phyloP scores from a whole-genome alignment of 768 basidiomycete species.

The Dioszegia aurantiaca region DNA sequence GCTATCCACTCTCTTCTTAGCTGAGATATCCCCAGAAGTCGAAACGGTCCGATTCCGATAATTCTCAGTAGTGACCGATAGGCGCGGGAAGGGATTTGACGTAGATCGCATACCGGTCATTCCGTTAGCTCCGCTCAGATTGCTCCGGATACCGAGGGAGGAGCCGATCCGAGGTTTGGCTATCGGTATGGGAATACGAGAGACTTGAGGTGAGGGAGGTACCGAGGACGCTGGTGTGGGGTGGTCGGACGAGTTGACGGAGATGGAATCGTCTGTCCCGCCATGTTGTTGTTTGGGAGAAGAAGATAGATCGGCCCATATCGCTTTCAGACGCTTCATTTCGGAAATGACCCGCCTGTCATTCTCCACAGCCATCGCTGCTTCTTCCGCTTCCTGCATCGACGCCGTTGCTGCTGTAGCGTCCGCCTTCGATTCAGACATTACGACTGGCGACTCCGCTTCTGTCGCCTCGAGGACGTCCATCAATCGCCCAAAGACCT shows the following conservation, averaged over 20 bases:
- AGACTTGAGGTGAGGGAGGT: constrained; percentile 1
- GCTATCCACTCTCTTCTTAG: background rate
- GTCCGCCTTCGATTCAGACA: background rate
- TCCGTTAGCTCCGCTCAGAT: constrained; percentile 7
- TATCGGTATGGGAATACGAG: constrained; percentile 5
- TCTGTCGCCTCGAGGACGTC: constrained; percentile 14
- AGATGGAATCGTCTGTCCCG: background rate
- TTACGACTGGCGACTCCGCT: background rate
- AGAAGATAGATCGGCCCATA: constrained; percentile 2
- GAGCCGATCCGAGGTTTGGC: background rate
- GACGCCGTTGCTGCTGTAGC: background rate
- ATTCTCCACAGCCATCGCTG: constrained; percentile 8
- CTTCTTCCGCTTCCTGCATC: background rate
- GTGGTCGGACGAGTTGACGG: constrained; percentile 1
- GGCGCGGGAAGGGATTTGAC: constrained; percentile 10
- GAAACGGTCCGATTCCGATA: constrained; percentile 13
- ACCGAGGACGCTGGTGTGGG: too few species aligned
- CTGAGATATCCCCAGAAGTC: background rate
- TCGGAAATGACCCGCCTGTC: constrained; percentile 5
- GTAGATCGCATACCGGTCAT: background rate
- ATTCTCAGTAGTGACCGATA: constrained; percentile 6
- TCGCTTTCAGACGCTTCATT: background rate
- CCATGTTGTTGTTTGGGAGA: background rate
- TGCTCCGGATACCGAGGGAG: constrained; percentile 3
- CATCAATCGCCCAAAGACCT: constrained; percentile 16